Evolutionary conservation across 23 red algal species (phyloP), one percentile per base, ranked within the genome.

Genomic region (Gracilaria caudata): DNA sequence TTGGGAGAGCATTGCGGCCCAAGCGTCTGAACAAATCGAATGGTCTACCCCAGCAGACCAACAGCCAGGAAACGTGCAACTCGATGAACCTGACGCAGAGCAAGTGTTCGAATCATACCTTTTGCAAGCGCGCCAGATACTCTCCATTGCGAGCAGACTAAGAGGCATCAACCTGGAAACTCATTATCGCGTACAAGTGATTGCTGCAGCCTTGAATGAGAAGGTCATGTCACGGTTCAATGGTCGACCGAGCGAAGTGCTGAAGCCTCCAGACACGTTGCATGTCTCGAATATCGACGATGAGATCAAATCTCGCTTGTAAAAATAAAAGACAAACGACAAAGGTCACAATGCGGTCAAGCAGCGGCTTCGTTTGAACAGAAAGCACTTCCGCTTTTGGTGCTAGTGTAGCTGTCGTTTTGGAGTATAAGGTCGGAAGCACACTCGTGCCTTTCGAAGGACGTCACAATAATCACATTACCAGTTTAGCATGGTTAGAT

Each of bases 31-130:
- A 9, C 70, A n/a, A 46, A 29, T 47, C 14, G 70, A 53, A 49
- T 75, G 70, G 70, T 5, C 37, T 14, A 38, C 14, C 13, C 33
- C 37, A 38, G 33, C 19, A 25, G 70, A 75, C 6, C 7, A 17
- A 7, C 13, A 25, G 6, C 7, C 19, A 25, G 70, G 49, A 75
- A 0, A 35, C 8, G 35, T 30, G 10, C 1, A 66, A 5, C 25
- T 12, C 30, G 17, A 35, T 36, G 61, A 66, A 25, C 36, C 30
- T 35, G 10, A 66, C 17, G 28, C 19, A 35, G 0, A 66, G 20
- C 70, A 75, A 75, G 37, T 75, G 14, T 36, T 49, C 20, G 70
- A 75, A 47, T 29, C 70, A 16, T 75, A 75, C 40, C 47, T 75
- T 32, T 34, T 75, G 43, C 39, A 75, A 43, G 43, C 70, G 0